Evolutionary conservation across 1,284 basidiomycete genomes (phyloP).

Genomic region (Trichosporon ovoides): DNA sequence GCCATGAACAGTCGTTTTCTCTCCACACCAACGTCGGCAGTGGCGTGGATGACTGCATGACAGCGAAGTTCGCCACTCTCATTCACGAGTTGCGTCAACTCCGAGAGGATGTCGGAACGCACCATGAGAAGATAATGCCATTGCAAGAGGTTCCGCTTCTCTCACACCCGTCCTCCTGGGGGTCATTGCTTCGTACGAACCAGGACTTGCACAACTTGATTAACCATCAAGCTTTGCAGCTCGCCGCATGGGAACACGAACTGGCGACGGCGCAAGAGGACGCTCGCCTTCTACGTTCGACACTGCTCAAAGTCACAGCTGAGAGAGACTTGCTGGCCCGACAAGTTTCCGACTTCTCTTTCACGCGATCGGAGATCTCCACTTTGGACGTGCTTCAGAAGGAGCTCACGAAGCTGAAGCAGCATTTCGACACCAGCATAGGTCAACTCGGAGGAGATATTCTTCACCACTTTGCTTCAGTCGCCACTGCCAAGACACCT

Average conservation of each 20-base stretch:
- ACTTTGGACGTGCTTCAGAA: neutral
- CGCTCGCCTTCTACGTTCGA: neutral
- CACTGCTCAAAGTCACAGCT: neutral
- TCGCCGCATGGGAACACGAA: neutral
- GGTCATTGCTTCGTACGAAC: too few species aligned
- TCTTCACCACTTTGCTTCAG: too few species aligned
- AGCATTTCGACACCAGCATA: neutral
- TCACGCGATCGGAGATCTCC: neutral
- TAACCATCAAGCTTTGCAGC: neutral
- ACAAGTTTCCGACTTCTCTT: neutral
- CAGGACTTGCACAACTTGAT: neutral
- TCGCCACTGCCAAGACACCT: too few species aligned
- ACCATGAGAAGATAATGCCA: too few species aligned
- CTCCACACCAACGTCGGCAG: too few species aligned
- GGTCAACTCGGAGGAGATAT: neutral
- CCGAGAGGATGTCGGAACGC: too few species aligned
- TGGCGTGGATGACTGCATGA: too few species aligned
- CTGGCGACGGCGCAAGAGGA: neutral
- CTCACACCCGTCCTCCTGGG: too few species aligned
- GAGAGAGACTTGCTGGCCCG: neutral
- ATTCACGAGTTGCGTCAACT: too few species aligned
- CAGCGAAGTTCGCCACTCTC: too few species aligned
- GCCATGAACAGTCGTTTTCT: too few species aligned
- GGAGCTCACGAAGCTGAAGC: neutral
- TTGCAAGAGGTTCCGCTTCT: too few species aligned